Evolutionary conservation across 78 protist genomes (phyloP).

Genomic region (Parvularia atlantis): DNA sequence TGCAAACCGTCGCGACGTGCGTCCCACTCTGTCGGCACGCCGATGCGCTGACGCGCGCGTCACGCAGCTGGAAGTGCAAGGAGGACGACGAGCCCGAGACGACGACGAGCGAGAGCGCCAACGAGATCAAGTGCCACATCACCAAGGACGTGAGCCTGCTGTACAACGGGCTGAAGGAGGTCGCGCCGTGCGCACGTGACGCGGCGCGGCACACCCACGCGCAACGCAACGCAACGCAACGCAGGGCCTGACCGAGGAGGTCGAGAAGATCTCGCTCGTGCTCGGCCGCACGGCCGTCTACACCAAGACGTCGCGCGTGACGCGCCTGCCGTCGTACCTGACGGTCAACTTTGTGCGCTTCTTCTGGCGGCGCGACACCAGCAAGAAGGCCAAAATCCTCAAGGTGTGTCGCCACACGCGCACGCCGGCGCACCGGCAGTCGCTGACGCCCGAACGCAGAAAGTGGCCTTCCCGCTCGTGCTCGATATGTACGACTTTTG

Average conservation of each 20-base stretch:
- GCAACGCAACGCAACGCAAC: slow-evolving; percentile 15
- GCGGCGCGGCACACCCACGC: too few species aligned
- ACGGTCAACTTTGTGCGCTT: slow-evolving; percentile 73
- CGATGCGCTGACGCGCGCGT: background rate
- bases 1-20: too few species aligned
- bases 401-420: slow-evolving; percentile 7
- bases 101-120: background rate
- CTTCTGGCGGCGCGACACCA: slow-evolving; percentile 46
- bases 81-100: too few species aligned
- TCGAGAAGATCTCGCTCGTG: slow-evolving; percentile 38
- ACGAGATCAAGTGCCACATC: slow-evolving; percentile 43
- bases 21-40: background rate
- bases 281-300: slow-evolving; percentile 51
- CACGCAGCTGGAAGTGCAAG: background rate
- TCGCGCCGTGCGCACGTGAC: too few species aligned
- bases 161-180: slow-evolving; percentile 13
- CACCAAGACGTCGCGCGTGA: slow-evolving; percentile 21
- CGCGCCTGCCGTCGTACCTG: slow-evolving; percentile 64
- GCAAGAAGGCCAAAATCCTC: slow-evolving; percentile 61
- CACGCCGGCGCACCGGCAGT: background rate
- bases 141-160: slow-evolving; percentile 28
- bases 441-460: background rate
- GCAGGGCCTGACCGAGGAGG: slow-evolving; percentile 26
- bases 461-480: slow-evolving; percentile 52
- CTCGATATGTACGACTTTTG: slow-evolving; percentile 61